Evolutionary conservation across 2,329 filamentous ascomycete species (phyloP), one percentile per base, ranked within the genome.

Genomic region (Aspergillus latus): DNA sequence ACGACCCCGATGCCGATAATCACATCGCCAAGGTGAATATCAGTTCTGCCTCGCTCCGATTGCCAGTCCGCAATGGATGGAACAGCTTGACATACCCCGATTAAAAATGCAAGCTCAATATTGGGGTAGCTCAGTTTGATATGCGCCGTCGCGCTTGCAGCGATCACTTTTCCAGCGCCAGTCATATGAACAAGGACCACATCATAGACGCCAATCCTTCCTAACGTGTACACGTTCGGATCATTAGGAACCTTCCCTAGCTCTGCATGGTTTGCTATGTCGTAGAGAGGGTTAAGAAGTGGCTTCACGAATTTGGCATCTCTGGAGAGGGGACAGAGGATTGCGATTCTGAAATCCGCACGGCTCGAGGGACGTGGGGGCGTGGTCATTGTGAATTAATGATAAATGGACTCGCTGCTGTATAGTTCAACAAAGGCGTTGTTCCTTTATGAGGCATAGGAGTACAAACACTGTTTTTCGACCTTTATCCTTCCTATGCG

Each of bases 1-100:
- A 68, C 52, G 8, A 70, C 21, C 0, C 43, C 49, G 8, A 51
- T 59, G 37, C 68, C 68, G 43, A 71, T 58, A 2, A 69, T 46
- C 4, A 67, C 64, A 34, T 62, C 61, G 21, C 63, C 60, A 3
- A 64, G 51, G 4, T 62, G 9, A 9, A 62, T 59, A 11, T 64
- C 58, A 2, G 47, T 47, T 10, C 45, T 37, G 2, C 16, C 15
- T 1, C 16, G 36, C 6, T 37, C 44, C 1, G 11, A 6, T 34
- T 34, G 30, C 30, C 30, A 34, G 30, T 34, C 10, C 7, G 6
- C 30, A 34, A 34, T 34, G 10, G 10, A 34, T 9, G 53, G 53
- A 1, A 49, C 40, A 11, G 36, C 49, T 3, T 53, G 53, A 32
- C 57, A 56, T 13, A 59, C 39, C 5, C 57, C 57, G 2, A 56